These are phyloP conservation scores for Polyporus tsugae DNA, from an alignment of 1,284 basidiomycete genomes.

Conservation along the genomic window DNA sequence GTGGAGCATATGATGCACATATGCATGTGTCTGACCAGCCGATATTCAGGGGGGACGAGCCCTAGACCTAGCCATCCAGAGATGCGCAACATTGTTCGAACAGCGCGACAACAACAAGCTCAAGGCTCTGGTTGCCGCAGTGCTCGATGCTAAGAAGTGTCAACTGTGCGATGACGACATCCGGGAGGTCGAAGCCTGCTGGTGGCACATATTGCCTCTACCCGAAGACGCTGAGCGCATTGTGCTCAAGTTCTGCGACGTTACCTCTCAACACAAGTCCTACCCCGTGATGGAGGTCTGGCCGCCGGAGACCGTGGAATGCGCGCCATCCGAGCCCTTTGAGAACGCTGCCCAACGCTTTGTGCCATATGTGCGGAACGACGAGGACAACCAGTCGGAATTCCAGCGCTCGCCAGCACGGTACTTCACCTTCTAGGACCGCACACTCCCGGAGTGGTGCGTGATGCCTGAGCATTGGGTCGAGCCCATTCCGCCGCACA, in stretches of 20 bases:
- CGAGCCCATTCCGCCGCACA: slow-evolving; percentile 20
- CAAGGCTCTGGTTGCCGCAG: neutral
- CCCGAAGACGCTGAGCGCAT: slow-evolving; percentile 9
- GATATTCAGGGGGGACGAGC: neutral
- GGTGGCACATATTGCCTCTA: neutral
- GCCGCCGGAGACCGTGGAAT: slow-evolving; percentile 14
- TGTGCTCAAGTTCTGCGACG: slow-evolving; percentile 18
- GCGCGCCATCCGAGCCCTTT: slow-evolving; percentile 12
- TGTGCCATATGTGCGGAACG: slow-evolving; percentile 27
- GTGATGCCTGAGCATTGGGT: slow-evolving; percentile 21
- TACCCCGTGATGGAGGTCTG: slow-evolving; percentile 16
- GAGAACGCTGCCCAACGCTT: slow-evolving; percentile 13
- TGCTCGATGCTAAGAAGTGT: neutral
- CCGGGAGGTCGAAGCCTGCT: neutral
- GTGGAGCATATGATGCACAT: neutral
- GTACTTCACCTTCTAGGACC: slow-evolving; percentile 15
- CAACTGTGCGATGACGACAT: neutral
- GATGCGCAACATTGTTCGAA: neutral
- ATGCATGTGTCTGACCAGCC: neutral
- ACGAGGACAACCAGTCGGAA: slow-evolving; percentile 13
- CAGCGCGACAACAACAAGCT: neutral
- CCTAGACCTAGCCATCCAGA: neutral
- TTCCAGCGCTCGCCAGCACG: slow-evolving; percentile 6
- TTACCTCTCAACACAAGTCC: slow-evolving; percentile 13
- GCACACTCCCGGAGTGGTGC: slow-evolving; percentile 23